phyloP scores from a whole-genome alignment of 768 basidiomycete species.

The Naematelia encephala region DNA sequence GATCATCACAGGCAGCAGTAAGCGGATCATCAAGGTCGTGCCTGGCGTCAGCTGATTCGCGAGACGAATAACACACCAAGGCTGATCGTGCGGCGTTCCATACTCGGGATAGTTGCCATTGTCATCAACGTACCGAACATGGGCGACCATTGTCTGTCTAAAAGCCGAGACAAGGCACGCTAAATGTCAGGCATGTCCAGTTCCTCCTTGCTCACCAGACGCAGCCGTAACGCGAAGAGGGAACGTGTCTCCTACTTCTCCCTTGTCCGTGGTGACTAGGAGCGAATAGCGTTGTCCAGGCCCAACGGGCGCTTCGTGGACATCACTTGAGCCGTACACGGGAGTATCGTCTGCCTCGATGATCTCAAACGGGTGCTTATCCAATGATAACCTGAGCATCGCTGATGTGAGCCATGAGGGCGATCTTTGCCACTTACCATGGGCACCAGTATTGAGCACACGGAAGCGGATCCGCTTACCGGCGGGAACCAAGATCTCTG shows the following conservation, averaged over 20 bases:
- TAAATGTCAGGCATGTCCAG: background rate
- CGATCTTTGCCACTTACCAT: conserved; percentile 11
- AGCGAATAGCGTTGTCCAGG: conserved; percentile 32
- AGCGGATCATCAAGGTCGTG: conserved; percentile 17
- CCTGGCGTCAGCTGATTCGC: conserved; percentile 11
- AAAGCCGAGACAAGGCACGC: conserved; percentile 5
- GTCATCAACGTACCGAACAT: conserved; percentile 24
- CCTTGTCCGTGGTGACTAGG: conserved; percentile 25
- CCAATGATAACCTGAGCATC: conserved; percentile 21
- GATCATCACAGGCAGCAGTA: conserved; percentile 16
- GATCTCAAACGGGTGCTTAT: conserved; percentile 18
- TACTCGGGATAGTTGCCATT: background rate
- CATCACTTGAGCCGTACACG: conserved; percentile 5
- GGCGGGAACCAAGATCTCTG: conserved; percentile 19
- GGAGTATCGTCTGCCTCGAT: conserved; percentile 35
- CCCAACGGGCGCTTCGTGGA: conserved; percentile 27
- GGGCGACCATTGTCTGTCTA: conserved; percentile 6
- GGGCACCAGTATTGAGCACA: conserved; percentile 21
- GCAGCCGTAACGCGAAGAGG: conserved; percentile 16
- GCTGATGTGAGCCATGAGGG: conserved; percentile 1
- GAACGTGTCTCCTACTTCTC: conserved; percentile 26
- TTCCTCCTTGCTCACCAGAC: conserved; percentile 5
- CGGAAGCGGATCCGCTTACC: conserved; percentile 23
- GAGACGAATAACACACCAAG: conserved; percentile 20
- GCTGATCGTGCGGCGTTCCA: conserved; percentile 6